Evolutionary conservation across 768 basidiomycete species (phyloP).

Genomic region (Boletellus sp.): DNA sequence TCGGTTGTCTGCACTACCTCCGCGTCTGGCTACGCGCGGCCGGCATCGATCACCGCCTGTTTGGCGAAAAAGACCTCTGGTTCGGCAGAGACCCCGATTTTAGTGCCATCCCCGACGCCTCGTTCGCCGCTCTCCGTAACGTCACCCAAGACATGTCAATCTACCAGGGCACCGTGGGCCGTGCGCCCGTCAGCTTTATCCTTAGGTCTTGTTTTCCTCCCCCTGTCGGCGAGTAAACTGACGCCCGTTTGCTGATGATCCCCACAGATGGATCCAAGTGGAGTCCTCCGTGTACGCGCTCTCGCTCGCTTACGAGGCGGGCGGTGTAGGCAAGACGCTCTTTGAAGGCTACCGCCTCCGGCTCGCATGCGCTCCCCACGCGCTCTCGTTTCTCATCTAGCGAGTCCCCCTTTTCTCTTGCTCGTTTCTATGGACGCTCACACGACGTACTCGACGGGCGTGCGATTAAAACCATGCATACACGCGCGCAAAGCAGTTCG

Average conservation of each 20-base stretch:
- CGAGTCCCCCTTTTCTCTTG: constrained; percentile 28
- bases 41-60: constrained; percentile 59
- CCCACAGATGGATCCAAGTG: constrained; percentile 43
- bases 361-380: constrained; percentile 52
- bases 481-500: constrained; percentile 36
- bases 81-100: constrained; percentile 67
- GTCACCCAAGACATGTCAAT: constrained; percentile 43
- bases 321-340: constrained; percentile 52
- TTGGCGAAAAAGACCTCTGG: constrained; percentile 64
- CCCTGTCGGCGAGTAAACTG: not conserved
- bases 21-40: constrained; percentile 63
- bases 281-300: constrained; percentile 47
- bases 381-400: constrained; percentile 60
- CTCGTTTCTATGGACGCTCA: not conserved
- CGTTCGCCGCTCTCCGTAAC: constrained; percentile 48
- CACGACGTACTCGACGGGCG: not conserved
- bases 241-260: not conserved
- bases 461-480: no score
- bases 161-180: constrained; percentile 55
- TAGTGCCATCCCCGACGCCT: constrained; percentile 50
- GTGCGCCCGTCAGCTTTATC: constrained; percentile 53
- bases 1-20: constrained; percentile 51
- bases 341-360: constrained; percentile 52
- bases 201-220: constrained; percentile 37
- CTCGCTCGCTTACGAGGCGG: constrained; percentile 62